These are phyloP conservation scores for Suhomyces panamericanus DNA, from an alignment of 1,139 yeast species.

Conservation along the genomic window DNA sequence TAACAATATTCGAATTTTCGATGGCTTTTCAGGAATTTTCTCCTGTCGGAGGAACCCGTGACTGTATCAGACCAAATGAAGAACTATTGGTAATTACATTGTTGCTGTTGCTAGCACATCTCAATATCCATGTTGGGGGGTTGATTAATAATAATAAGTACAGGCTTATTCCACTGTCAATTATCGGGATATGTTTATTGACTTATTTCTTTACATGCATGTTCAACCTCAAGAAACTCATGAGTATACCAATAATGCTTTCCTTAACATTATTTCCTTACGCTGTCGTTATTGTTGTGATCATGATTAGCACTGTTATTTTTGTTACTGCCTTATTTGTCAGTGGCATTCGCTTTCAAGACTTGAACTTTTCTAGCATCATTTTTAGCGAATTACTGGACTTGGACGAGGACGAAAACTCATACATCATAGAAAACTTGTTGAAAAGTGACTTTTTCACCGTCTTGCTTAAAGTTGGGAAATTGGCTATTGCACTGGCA, in stretches of 20 bases:
- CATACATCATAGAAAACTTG: conserved; percentile 28
- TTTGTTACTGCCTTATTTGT: conserved; percentile 57
- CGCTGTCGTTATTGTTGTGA: conserved; percentile 49
- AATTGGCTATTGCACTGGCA: conserved; percentile 64
- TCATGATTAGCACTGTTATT: conserved; percentile 50
- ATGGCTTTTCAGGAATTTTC: conserved; percentile 72
- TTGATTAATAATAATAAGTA: conserved; percentile 51
- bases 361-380: conserved; percentile 50
- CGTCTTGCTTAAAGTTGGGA: conserved; percentile 58
- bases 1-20: conserved; percentile 73
- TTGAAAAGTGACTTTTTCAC: conserved; percentile 65
- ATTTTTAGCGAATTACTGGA: conserved; percentile 37
- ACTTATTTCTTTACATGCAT: conserved; percentile 43
- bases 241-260: conserved; percentile 55
- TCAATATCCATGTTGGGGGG: conserved; percentile 60
- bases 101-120: conserved; percentile 55
- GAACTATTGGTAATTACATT: conserved; percentile 54
- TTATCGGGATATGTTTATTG: conserved; percentile 54
- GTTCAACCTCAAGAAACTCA: conserved; percentile 33
- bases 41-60: conserved; percentile 29
- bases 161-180: conserved; percentile 61
- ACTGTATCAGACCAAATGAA: conserved; percentile 45
- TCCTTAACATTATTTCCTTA: conserved; percentile 63
- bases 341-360: conserved; percentile 52
- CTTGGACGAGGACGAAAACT: conserved; percentile 22